Evolutionary conservation across 352 stramenopile species (phyloP).

Genomic region (Phytophthora hibernalis): DNA sequence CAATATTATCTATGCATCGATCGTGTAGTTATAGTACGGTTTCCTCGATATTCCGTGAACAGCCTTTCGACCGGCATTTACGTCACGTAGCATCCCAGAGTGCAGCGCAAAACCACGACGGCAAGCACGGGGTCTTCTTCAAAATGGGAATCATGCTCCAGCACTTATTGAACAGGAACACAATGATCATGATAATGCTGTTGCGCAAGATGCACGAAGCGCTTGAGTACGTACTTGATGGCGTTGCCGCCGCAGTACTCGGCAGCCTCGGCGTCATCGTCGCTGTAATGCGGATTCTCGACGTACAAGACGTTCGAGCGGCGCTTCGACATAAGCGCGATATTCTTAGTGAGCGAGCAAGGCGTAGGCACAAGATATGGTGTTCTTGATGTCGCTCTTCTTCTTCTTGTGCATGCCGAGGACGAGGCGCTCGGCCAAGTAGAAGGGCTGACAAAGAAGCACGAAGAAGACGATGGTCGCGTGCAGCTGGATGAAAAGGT

Average conservation of each 20-base stretch:
- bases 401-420: slow-evolving; percentile 62
- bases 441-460: slow-evolving; percentile 65
- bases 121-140: slow-evolving; percentile 7
- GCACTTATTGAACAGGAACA: slow-evolving; percentile 37
- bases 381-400: slow-evolving; percentile 39
- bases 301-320: slow-evolving; percentile 30
- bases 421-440: slow-evolving; percentile 37
- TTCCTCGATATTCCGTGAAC: too few species aligned
- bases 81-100: slow-evolving; percentile 21
- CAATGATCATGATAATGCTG: slow-evolving; percentile 37
- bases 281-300: slow-evolving; percentile 29
- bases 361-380: slow-evolving; percentile 29
- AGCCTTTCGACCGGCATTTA: slow-evolving; percentile 29
- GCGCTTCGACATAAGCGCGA: slow-evolving; percentile 19
- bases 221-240: slow-evolving; percentile 46
- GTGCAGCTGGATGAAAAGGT: slow-evolving; percentile 55
- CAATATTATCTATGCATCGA: too few species aligned
- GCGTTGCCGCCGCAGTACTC: slow-evolving; percentile 42
- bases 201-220: too few species aligned
- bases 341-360: slow-evolving; percentile 19
- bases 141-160: slow-evolving; percentile 19
- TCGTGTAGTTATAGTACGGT: too few species aligned
- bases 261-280: slow-evolving; percentile 24
- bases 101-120: slow-evolving; percentile 9
- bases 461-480: slow-evolving; percentile 61